phyloP scores from a whole-genome alignment of 352 stramenopile species.

The Elongisporangium undulatum region DNA sequence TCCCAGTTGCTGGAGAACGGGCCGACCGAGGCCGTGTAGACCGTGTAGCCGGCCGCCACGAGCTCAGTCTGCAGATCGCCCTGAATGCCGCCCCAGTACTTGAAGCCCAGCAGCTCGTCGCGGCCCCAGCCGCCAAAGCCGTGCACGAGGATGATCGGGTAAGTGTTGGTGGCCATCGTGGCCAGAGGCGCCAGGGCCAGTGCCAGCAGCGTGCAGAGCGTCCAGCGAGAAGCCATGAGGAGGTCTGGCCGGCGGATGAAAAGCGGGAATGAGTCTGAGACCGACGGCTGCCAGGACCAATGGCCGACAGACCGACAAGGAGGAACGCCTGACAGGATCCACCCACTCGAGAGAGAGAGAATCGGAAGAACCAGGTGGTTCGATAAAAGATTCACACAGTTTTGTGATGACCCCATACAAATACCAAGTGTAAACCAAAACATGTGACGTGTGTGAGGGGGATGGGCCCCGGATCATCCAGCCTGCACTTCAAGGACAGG shows the following conservation, averaged over 20 bases:
- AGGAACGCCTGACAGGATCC: neutral
- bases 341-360: neutral
- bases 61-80: slow-evolving; percentile 40
- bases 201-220: neutral
- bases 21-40: slow-evolving; percentile 44
- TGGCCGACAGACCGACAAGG: neutral
- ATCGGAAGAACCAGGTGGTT: neutral
- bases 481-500: neutral
- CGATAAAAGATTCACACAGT: neutral
- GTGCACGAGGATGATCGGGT: slow-evolving; percentile 49
- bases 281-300: no score
- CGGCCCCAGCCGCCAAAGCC: slow-evolving; percentile 41
- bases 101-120: slow-evolving; percentile 34
- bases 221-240: neutral
- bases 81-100: slow-evolving; percentile 52
- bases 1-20: slow-evolving; percentile 63
- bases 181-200: neutral
- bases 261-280: neutral
- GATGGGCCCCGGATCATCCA: neutral
- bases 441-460: neutral
- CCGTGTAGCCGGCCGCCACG: slow-evolving; percentile 29
- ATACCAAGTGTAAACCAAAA: neutral
- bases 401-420: neutral
- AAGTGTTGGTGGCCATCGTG: slow-evolving; percentile 18
- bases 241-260: neutral